Percentiles rank a stretch among this genome's conserved stretches.
phyloP scores from a whole-genome alignment of 2,329 filamentous ascomycete genomes.

The Parascedosporium putredinis region DNA sequence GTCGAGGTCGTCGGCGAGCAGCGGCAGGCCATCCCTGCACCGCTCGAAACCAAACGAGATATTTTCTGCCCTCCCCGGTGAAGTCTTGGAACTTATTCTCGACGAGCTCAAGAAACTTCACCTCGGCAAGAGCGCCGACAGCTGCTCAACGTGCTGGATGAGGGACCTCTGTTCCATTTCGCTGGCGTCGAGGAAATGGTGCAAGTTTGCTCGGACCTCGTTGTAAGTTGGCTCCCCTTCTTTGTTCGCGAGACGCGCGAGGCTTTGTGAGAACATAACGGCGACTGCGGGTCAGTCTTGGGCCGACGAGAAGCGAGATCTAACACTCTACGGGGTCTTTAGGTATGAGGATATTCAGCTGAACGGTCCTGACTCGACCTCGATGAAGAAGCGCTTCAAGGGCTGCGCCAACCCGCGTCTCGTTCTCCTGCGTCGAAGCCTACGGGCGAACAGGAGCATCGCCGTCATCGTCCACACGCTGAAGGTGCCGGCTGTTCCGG shows the following conservation, averaged over 20 bases:
- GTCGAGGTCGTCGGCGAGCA: constrained; percentile 12
- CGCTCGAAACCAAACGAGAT: constrained; percentile 37
- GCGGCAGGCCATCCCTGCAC: constrained; percentile 24
- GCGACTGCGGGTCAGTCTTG: too few relatives aligned
- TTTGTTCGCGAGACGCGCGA: background rate
- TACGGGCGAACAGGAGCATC: constrained; percentile 41
- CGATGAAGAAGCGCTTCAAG: constrained; percentile 49
- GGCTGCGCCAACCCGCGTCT: constrained; percentile 40
- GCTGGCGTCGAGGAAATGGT: constrained; percentile 39
- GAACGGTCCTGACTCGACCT: constrained; percentile 42
- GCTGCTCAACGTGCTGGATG: constrained; percentile 57
- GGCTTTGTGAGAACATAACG: background rate
- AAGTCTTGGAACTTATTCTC: constrained; percentile 48
- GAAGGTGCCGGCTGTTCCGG: constrained; percentile 41
- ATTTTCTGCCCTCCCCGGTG: constrained; percentile 45
- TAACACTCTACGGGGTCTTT: background rate
- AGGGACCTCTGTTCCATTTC: constrained; percentile 44
- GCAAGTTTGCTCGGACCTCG: constrained; percentile 37
- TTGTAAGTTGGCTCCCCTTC: constrained; percentile 29
- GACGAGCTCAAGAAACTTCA: constrained; percentile 42
- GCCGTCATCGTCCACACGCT: constrained; percentile 45
- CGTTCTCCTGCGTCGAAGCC: constrained; percentile 45
- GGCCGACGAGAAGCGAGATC: too few relatives aligned
- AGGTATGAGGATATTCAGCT: constrained; percentile 51
- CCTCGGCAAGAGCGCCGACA: constrained; percentile 32